Evolutionary conservation across 139 green algal genomes (phyloP), one percentile per base, ranked within the genome.

Genomic region (Yamagishiella unicocca): DNA sequence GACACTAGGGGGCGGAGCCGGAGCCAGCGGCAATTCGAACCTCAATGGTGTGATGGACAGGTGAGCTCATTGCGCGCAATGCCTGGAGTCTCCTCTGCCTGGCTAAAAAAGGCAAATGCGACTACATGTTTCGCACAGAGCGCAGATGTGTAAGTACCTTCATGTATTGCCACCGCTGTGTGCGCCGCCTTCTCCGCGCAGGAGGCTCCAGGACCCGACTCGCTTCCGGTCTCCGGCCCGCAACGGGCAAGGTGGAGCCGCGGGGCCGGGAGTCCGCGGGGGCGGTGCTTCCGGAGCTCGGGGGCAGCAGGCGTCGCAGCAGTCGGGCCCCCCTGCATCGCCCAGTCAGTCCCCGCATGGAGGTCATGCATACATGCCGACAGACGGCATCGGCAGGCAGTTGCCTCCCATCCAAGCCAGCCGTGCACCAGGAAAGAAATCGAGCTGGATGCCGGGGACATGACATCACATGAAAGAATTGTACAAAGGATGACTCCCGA

Each of bases 221-320:
- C 54, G 76, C 10, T 83, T 83, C 76, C 35, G 76, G 25, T 83
- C 76, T 4, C 76, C 76, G 25, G 76, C 54, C 35, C 50, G 54
- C 4, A 43, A 17, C 5, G 76, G 35, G 5, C 54, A 71, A 37
- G 24, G 17, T 7, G 37, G 37, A 19, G n/a, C 68, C 31, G 37
- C 31, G 35, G 35, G 53, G 3, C 1, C 53, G 14, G 50, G 1
- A 24, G 33, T 21, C 7, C 27, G 76, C 4, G 53, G 31, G 35
- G 53, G 7, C 5, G 7, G 9, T 21, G 46, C 31, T 25, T 9
- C 38, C 6, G 76, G 53, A 3, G 35, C 45, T 3, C 8, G 76
- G n/a, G 35, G 37, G 24, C 54, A 72, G 76, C 54, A 38, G 54
- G 33, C 35, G 27, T 40, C 21, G 50, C 54, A 58, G 76, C 54